phyloP scores from a whole-genome alignment of 2,329 filamentous ascomycete genomes.

The Ilyonectria sp. region DNA sequence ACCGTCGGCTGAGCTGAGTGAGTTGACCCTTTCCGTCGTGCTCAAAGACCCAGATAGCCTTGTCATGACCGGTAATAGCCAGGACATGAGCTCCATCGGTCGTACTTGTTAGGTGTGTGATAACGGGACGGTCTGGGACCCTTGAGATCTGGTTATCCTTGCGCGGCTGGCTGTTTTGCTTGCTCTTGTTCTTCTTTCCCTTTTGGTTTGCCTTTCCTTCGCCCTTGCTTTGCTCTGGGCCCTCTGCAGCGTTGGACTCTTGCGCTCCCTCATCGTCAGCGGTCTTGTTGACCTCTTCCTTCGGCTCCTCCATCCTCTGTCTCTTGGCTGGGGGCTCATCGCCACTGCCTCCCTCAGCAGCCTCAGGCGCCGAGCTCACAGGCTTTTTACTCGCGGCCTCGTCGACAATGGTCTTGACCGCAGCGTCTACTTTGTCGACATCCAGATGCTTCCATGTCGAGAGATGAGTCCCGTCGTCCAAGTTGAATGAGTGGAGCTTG shows the following conservation, averaged over 20 bases:
- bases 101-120: slow-evolving; percentile 79
- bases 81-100: slow-evolving; percentile 78
- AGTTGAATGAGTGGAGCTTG: slow-evolving; percentile 77
- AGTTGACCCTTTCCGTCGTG: slow-evolving; percentile 74
- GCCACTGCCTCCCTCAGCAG: slow-evolving; percentile 36
- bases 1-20: slow-evolving; percentile 81
- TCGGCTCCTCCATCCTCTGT: slow-evolving; percentile 50
- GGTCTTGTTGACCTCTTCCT: slow-evolving; percentile 37
- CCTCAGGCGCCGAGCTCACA: slow-evolving; percentile 19
- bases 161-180: slow-evolving; percentile 45
- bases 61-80: slow-evolving; percentile 91
- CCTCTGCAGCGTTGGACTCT: slow-evolving; percentile 24
- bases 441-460: slow-evolving; percentile 73
- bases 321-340: slow-evolving; percentile 56
- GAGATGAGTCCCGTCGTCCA: slow-evolving; percentile 70
- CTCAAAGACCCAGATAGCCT: slow-evolving; percentile 87
- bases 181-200: slow-evolving; percentile 50
- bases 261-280: slow-evolving; percentile 39
- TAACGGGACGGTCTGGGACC: slow-evolving; percentile 70
- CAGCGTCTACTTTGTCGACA: slow-evolving; percentile 52
- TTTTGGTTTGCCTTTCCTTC: slow-evolving; percentile 45
- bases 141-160: slow-evolving; percentile 46
- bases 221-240: slow-evolving; percentile 28
- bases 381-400: slow-evolving; percentile 32
- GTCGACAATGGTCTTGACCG: slow-evolving; percentile 42